Percentiles rank a stretch among this genome's conserved stretches.
phyloP scores from a whole-genome alignment of 192 early-diverging fungal species.

The Coemansia aciculifera region DNA sequence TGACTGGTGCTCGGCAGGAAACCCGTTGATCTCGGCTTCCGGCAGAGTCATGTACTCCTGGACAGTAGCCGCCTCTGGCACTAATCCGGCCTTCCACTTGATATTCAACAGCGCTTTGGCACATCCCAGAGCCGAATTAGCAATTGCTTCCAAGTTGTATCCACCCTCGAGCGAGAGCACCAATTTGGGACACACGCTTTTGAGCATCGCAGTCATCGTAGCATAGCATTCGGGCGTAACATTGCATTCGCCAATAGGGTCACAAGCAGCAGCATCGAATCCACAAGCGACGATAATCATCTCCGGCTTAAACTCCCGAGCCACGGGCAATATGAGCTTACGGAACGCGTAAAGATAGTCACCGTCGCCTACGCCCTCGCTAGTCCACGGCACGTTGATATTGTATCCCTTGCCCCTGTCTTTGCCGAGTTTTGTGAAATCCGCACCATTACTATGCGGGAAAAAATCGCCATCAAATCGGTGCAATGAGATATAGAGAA shows the following conservation, averaged over 20 bases:
- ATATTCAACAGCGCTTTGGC: slow-evolving; percentile 71
- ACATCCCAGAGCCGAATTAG: slow-evolving; percentile 76
- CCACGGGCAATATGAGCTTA: slow-evolving; percentile 77
- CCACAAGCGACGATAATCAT: slow-evolving; percentile 85
- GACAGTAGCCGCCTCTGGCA: slow-evolving; percentile 30
- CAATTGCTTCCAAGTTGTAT: slow-evolving; percentile 76
- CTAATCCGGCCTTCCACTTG: slow-evolving; percentile 32
- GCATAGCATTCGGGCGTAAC: slow-evolving; percentile 82
- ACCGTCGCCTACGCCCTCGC: slow-evolving; percentile 71
- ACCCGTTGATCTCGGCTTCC: slow-evolving; percentile 38
- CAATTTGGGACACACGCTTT: slow-evolving; percentile 64
- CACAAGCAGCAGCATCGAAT: slow-evolving; percentile 85
- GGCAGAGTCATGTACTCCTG: slow-evolving; percentile 40
- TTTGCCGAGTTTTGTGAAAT: slow-evolving; percentile 60
- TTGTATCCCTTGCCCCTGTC: slow-evolving; percentile 71
- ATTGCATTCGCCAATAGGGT: slow-evolving; percentile 79
- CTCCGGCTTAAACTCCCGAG: slow-evolving; percentile 79
- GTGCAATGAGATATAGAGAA: slow-evolving; percentile 88
- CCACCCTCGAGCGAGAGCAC: slow-evolving; percentile 88
- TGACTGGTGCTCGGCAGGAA: not conserved
- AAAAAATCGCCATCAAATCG: slow-evolving; percentile 83
- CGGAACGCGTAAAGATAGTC: slow-evolving; percentile 89
- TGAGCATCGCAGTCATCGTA: slow-evolving; percentile 84
- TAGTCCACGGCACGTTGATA: slow-evolving; percentile 87
- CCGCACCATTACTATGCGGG: slow-evolving; percentile 63